Conservation (phyloP, 352 stramenopile genomes). For the Globisporangium paroecandrum region DNA sequence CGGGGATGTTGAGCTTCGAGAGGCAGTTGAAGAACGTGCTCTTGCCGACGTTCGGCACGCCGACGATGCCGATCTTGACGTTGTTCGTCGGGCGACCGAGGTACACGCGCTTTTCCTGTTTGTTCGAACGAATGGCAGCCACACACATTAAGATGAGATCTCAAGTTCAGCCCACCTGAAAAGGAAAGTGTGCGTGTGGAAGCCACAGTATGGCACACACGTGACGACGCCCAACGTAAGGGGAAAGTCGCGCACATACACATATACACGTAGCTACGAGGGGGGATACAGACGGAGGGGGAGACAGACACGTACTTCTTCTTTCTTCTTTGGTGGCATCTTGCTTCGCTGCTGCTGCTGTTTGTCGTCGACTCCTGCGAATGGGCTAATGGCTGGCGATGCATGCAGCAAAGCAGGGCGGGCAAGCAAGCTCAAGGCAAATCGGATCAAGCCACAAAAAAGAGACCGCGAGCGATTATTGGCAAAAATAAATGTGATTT, state of each 20-base stretch:
- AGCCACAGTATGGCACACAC: too few relatives aligned
- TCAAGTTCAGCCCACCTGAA: too few relatives aligned
- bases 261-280: background rate
- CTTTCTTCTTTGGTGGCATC: conserved; percentile 88
- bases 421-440: too few relatives aligned
- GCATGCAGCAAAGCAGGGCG: too few relatives aligned
- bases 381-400: too few relatives aligned
- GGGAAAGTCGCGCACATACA: too few relatives aligned
- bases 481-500: too few relatives aligned
- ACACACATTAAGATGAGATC: too few relatives aligned
- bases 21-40: conserved; percentile 99
- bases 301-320: conserved; percentile 42
- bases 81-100: conserved; percentile 89
- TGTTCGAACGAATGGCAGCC: background rate
- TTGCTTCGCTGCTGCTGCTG: background rate
- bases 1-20: conserved; percentile 90
- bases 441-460: too few relatives aligned
- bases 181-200: too few relatives aligned
- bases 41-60: conserved; percentile 99
- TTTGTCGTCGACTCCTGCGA: background rate
- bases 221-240: too few relatives aligned
- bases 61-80: conserved; percentile 98
- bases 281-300: background rate
- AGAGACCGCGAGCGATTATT: too few relatives aligned
- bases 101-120: conserved; percentile 60